Conservation (phyloP, 768 basidiomycete species). For the Saitozyma sp. region DNA sequence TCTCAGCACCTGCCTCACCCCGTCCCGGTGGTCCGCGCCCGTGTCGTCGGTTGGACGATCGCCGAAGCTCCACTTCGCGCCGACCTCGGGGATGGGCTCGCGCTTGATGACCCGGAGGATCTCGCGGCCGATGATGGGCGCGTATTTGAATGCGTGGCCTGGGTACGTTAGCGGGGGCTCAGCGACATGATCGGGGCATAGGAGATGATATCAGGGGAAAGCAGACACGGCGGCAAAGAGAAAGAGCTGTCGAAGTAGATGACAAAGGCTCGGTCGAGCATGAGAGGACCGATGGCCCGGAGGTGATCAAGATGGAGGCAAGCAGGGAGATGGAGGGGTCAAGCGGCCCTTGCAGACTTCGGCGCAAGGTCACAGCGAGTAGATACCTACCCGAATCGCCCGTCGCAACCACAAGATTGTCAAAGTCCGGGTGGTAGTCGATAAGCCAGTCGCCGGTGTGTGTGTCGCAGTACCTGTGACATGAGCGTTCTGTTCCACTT, state of each 20-base stretch:
- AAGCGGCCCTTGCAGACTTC: background rate
- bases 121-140: slow-evolving; percentile 77
- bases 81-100: slow-evolving; percentile 60
- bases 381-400: slow-evolving; percentile 74
- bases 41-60: slow-evolving; percentile 38
- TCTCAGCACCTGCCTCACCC: slow-evolving; percentile 26
- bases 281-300: too few species aligned
- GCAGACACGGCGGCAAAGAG: too few species aligned
- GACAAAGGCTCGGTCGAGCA: too few species aligned
- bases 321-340: too few species aligned
- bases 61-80: slow-evolving; percentile 64
- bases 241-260: too few species aligned
- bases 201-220: too few species aligned
- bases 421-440: slow-evolving; percentile 63
- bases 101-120: slow-evolving; percentile 72
- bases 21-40: slow-evolving; percentile 38
- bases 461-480: slow-evolving; percentile 80
- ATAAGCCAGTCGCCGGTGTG: slow-evolving; percentile 87
- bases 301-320: too few species aligned
- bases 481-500: background rate
- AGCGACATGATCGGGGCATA: too few species aligned
- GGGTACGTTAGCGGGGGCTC: background rate
- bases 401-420: slow-evolving; percentile 73
- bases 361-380: background rate
- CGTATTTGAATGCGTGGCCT: slow-evolving; percentile 62